phyloP scores from a whole-genome alignment of 2,329 filamentous ascomycete species.

The Bipolaris zeicola region DNA sequence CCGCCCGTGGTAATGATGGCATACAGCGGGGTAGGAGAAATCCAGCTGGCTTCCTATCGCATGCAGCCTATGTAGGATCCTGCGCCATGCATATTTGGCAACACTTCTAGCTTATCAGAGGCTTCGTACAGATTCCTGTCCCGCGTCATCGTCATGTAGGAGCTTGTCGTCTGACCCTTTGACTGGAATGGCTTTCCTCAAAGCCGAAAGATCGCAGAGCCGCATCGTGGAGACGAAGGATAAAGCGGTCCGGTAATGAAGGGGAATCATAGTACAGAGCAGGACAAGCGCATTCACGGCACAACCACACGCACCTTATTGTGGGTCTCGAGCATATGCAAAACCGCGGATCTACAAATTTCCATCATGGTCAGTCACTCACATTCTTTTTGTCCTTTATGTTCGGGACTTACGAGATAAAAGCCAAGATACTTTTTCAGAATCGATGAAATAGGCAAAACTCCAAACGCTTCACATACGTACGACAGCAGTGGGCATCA shows the following conservation, averaged over 20 bases:
- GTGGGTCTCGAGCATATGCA: not conserved
- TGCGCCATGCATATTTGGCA: conserved; percentile 27
- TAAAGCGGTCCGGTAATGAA: conserved; percentile 34
- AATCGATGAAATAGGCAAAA: conserved; percentile 35
- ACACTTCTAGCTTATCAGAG: conserved; percentile 40
- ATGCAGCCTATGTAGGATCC: conserved; percentile 35
- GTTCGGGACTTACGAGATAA: not conserved
- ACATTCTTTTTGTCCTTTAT: not conserved
- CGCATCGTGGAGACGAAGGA: conserved; percentile 29
- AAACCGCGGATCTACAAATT: not conserved
- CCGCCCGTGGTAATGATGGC: conserved; percentile 17
- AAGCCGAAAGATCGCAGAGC: conserved; percentile 36
- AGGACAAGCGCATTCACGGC: conserved; percentile 14
- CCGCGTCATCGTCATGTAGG: conserved; percentile 22
- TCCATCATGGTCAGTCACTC: not conserved
- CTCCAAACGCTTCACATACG: not conserved
- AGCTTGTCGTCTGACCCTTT: conserved; percentile 35
- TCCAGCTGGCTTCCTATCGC: conserved; percentile 25
- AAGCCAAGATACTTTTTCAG: conserved; percentile 32
- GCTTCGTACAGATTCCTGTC: conserved; percentile 22
- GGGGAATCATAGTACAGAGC: conserved; percentile 10
- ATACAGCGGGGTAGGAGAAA: conserved; percentile 38
- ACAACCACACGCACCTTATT: conserved; percentile 11
- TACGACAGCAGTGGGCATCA: conserved; percentile 6
- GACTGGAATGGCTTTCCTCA: conserved; percentile 15